These are phyloP conservation scores for Lanmaoa rubissima DNA, from an alignment of 768 basidiomycete species.

Conservation along the genomic window DNA sequence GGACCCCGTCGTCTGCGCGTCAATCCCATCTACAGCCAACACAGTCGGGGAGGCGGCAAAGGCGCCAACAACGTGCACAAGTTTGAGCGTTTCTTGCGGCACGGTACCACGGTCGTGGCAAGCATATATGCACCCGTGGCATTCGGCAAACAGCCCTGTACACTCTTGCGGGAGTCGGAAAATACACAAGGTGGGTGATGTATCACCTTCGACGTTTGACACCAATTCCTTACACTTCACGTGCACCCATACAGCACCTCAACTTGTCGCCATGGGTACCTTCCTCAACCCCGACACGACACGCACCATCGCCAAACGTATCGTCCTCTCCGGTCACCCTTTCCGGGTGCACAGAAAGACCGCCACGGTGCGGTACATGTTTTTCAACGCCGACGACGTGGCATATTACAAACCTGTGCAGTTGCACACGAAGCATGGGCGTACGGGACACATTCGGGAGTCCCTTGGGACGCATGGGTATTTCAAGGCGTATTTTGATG, in stretches of 20 bases:
- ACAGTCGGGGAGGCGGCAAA: conserved; percentile 84
- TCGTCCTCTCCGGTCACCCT: conserved; percentile 93
- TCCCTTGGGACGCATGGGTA: conserved; percentile 97
- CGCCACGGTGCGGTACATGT: conserved; percentile 97
- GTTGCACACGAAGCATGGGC: conserved; percentile 87
- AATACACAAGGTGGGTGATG: conserved; percentile 57
- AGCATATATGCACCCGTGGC: conserved; percentile 87
- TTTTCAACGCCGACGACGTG: conserved; percentile 94
- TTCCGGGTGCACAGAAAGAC: conserved; percentile 97
- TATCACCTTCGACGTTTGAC: background rate
- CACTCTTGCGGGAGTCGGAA: conserved; percentile 68
- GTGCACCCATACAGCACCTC: conserved; percentile 47
- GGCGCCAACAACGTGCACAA: conserved; percentile 98
- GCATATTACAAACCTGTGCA: conserved; percentile 93
- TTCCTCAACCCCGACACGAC: conserved; percentile 90
- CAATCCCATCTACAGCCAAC: conserved; percentile 91
- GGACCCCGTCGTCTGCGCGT: conserved; percentile 84
- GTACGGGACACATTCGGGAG: conserved; percentile 85
- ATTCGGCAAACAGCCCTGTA: conserved; percentile 77
- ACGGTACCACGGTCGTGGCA: conserved; percentile 77
- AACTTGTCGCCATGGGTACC: conserved; percentile 86
- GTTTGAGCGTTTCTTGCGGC: conserved; percentile 85
- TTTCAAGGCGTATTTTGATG: conserved; percentile 95
- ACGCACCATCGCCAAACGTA: conserved; percentile 88
- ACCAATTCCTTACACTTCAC: background rate